Evolutionary conservation across 2,329 filamentous ascomycete genomes (phyloP).

Genomic region (Xylaria sp.): DNA sequence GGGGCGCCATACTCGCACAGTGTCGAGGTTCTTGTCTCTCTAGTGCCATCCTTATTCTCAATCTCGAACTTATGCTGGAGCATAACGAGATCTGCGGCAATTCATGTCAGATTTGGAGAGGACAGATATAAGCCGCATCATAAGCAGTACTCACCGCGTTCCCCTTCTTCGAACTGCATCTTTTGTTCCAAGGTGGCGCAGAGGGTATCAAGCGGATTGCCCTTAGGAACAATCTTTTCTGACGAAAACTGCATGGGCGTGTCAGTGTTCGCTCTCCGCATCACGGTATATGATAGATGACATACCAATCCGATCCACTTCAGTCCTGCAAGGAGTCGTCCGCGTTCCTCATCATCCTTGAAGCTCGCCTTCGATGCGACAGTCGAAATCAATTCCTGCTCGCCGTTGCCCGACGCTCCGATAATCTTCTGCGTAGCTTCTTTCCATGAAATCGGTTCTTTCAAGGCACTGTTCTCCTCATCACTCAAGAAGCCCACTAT

Average conservation of each 20-base stretch:
- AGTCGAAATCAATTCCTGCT: constrained; percentile 76
- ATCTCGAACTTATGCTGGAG: constrained; percentile 82
- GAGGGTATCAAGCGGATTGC: constrained; percentile 87
- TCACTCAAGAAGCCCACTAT: constrained; percentile 82
- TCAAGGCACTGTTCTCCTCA: constrained; percentile 71
- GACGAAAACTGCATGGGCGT: background rate
- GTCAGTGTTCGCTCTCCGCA: background rate
- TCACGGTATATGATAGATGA: background rate
- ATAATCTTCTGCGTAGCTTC: constrained; percentile 84
- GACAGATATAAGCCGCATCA: background rate
- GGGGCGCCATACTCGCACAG: constrained; percentile 79
- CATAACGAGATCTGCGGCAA: background rate
- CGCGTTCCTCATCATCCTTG: constrained; percentile 68
- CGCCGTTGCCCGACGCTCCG: constrained; percentile 55
- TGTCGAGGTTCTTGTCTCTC: constrained; percentile 82
- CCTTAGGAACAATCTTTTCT: background rate
- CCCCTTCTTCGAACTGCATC: constrained; percentile 85
- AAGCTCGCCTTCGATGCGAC: constrained; percentile 83
- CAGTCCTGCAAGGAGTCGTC: background rate
- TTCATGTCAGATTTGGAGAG: background rate
- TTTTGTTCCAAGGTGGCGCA: constrained; percentile 90
- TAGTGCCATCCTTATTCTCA: constrained; percentile 81
- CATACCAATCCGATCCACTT: background rate
- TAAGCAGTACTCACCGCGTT: constrained; percentile 58
- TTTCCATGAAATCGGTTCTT: constrained; percentile 79